A percentile compares a stretch with the other conserved stretches of the same genome.
Evolutionary conservation across 257 asterid genomes (phyloP).

Genomic region (Plectranthus barbatus): DNA sequence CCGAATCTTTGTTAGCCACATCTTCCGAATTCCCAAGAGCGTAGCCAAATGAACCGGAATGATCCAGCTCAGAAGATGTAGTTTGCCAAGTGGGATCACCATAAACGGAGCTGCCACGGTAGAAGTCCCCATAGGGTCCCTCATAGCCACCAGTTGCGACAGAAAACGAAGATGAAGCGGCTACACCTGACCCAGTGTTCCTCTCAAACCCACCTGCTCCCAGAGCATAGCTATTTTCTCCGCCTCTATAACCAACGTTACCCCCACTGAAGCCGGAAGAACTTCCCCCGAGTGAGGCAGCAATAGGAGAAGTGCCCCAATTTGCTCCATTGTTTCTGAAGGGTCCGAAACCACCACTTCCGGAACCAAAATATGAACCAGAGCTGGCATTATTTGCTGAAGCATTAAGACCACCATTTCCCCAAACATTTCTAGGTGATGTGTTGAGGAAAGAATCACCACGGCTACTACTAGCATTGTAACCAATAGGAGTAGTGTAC

Average conservation of each 20-base stretch:
- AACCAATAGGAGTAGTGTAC: constrained; percentile 68
- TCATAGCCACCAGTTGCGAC: constrained; percentile 33
- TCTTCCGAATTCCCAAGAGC: constrained; percentile 39
- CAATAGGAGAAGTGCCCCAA: constrained; percentile 42
- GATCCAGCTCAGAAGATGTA: constrained; percentile 35
- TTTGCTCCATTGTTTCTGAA: constrained; percentile 33
- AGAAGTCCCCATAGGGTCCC: constrained; percentile 38
- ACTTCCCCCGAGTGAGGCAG: constrained; percentile 27
- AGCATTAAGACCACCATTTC: constrained; percentile 32
- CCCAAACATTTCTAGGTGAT: constrained; percentile 65
- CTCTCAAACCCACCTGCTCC: constrained; percentile 41
- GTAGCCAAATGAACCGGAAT: constrained; percentile 40
- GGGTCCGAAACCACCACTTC: constrained; percentile 38
- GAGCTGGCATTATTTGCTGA: constrained; percentile 27
- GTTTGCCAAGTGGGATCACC: constrained; percentile 63
- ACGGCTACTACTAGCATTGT: constrained; percentile 37
- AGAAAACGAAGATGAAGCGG: constrained; percentile 30
- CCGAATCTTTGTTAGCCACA: constrained; percentile 33
- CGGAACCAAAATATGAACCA: constrained; percentile 39
- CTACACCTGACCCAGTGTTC: constrained; percentile 22
- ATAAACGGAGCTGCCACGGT: constrained; percentile 34
- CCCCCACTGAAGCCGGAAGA: constrained; percentile 27
- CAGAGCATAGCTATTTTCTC: constrained; percentile 34
- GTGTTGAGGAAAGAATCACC: constrained; percentile 49
- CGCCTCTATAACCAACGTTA: constrained; percentile 37